Evolutionary conservation across 441 rosid species (phyloP), one percentile per base, ranked within the genome.

Genomic region (Macaranga tanarius): DNA sequence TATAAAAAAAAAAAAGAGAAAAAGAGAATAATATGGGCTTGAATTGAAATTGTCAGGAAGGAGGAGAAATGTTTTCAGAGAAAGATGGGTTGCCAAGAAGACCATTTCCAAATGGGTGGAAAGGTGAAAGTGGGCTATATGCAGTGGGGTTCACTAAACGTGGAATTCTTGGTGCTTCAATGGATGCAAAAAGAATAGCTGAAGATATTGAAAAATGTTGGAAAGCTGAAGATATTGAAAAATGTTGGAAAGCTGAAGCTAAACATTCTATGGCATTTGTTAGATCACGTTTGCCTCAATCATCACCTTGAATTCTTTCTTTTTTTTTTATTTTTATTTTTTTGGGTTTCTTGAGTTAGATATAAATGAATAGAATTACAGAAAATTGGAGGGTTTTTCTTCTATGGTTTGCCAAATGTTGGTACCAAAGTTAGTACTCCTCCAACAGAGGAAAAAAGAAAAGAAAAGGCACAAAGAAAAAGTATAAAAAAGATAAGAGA

Each of bases 131-230:
- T 65, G 95, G 96, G 20, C 69, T 93, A 75, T 93, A 89, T 68
- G 92, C 97, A 0, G 92, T 87, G 28, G 98, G 98, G 52, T 93
- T 93, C 77, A 84, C 90, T 28, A 90, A 88, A 60, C 88, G 90
- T 66, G 98, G 98, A 25, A 72, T 93, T 60, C 82, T 91, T 48
- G 98, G 98, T 65, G 90, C 87, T 62, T 85, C 95, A 51, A 75
- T 84, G 67, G 92, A 89, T 75, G 98, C 98, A 4, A 80, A 73
- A 42, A 89, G 69, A 74, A 89, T 91, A 1, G 83, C 95, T 55
- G 78, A 87, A 72, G 92, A 93, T 67, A 85, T 93, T 62, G 78
- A 76, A 42, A 66, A 42, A 19, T 75, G 52, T 34, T 79, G 82
- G 85, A 59, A 72, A 31, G 56, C 74, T 34, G 77, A 79, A 57